Base-by-base conservation (phyloP, 1,284 basidiomycete genomes). In the Naganishia liquefaciens region DNA sequence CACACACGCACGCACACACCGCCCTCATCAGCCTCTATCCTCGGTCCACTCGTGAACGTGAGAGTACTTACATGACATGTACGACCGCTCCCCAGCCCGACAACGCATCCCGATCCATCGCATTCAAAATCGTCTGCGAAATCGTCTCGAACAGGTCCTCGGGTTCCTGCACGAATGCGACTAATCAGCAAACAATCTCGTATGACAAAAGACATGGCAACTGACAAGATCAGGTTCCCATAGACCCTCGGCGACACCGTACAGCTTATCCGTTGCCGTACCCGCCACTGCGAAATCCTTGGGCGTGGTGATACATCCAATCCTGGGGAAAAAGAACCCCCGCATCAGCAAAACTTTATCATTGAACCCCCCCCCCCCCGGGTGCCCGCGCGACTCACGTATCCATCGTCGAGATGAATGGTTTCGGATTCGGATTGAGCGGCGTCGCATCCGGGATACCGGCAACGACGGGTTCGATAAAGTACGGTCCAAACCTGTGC, bases 141-240 rank as follows among this genome's bases (percentile, higher is more conserved):
- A 98, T 93, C 13, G 96, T 99, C 82, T 99, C 96, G 74, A 99
- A 99, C 58, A 99, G 82, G 78, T 99, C 96, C 76, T 99, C 96
- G 15, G 94, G 87, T 76, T 88, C 93, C 81, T 83, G 63, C 54
- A 4, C 6, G n/a, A 19, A n/a, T n/a, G n/a, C 19, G 28, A n/a
- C 15, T 2, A 21, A 53, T 44, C 39, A 37, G 15, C 11, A 23
- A 25, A 37, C 1, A 2, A 19, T n/a, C n/a, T n/a, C n/a, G n/a
- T n/a, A n/a, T n/a, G n/a, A n/a, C 19, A 25, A 3, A 51, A 39
- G 23, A 2, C 28, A 49, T 39, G 19, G 6, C 19, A 5, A 77
- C 80, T 69, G 68, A 82, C 82, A 76, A 99, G 82, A 79, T 94
- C 91, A 6, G 94, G 93, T 80, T 99, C 95, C 96, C 96, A 99